Evolutionary conservation across 768 basidiomycete species (phyloP), one percentile per base, ranked within the genome.

Genomic region (Panaeolus papilionaceus): DNA sequence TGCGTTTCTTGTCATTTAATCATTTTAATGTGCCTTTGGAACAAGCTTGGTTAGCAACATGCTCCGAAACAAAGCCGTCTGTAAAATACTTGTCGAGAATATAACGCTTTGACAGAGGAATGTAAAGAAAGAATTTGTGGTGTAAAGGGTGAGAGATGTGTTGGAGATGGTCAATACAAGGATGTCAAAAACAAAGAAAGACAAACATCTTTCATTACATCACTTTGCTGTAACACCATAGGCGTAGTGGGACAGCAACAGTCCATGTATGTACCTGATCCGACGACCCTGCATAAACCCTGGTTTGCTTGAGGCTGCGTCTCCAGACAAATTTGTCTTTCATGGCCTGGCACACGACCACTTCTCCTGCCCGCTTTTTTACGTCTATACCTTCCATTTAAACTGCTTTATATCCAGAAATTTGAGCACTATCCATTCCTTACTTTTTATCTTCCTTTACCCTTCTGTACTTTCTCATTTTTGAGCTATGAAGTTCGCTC

Each of bases 401-500:
- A 58, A 28, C 54, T 58, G 12, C 54, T 58, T 58, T 58, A 33
- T 33, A 58, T 58, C 7, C 26, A 37, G 28, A 58, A 58, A 58
- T 58, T 58, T 58, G 54, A 58, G 3, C 26, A 33, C 16, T 58
- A 33, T 33, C 26, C 54, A 58, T 16, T 58, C 54, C 33, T 58
- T 58, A 38, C 62, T 63, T 39, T 63, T 42, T 63, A 16, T 33
- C 38, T 38, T 63, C 62, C 62, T 42, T 63, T 18, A 16, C 23
- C 28, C 20, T 26, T 63, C 62, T 45, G 39, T 23, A 42, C 39
- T 28, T 66, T 45, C 16, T 45, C 23, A 11, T 26, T 18, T 42
- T 39, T 58, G 14, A 58, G 38, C n/a, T 20, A 75, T 75, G 75
- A 75, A 75, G 63, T 75, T 75, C 65, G 75, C 72, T 23, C 73